Base-by-base conservation (phyloP, 176 grass and related monocot genomes). In the Oryza meridionalis region DNA sequence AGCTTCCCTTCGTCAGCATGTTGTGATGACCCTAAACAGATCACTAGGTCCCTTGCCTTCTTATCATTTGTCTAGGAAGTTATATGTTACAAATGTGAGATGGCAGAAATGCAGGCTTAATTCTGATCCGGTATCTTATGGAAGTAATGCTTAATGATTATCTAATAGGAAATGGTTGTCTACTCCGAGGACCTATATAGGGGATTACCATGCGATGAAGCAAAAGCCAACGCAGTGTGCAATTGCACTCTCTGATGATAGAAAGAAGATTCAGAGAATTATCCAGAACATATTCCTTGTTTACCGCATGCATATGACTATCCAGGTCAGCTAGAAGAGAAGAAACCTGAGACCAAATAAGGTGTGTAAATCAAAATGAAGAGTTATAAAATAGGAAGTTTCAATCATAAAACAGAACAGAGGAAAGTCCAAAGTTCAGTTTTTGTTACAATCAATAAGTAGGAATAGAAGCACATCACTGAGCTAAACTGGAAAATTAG, bases 201-300 rank as follows among this genome's bases (percentile, higher is more conserved):
- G 51, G 68, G 26, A 73, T 88, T 85, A 94, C 93, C 89, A 86
- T 90, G 91, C 79, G 84, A 63, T 94, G 93, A 90, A 94, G 90
- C 85, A 94, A 94, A 80, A 94, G 49, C 93, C 93, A 94, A 66
- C 87, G 85, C 71, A 94, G 76, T 10, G 90, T 88, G 63, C 64
- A 79, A 85, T 92, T 94, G 85, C 93, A 94, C 61, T 86, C 82
- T 88, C 83, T 94, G n/a, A 86, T 79, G 78, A 92, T 27, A 31
- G 82, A 92, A 92, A 94, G 31, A 45, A 92, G 82, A 50, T 72
- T 45, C 77, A 65, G 79, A 79, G 76, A 90, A 64, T 88, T 92
- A 85, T 88, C 84, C 77, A 92, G 81, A n/a, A 92, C 81, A 86
- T 90, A 88, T 31, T 86, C 79, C 69, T 92, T 92, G 74, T 71